phyloP scores from a whole-genome alignment of 163 green algal species.

The Trebouxia gelatinosa region DNA sequence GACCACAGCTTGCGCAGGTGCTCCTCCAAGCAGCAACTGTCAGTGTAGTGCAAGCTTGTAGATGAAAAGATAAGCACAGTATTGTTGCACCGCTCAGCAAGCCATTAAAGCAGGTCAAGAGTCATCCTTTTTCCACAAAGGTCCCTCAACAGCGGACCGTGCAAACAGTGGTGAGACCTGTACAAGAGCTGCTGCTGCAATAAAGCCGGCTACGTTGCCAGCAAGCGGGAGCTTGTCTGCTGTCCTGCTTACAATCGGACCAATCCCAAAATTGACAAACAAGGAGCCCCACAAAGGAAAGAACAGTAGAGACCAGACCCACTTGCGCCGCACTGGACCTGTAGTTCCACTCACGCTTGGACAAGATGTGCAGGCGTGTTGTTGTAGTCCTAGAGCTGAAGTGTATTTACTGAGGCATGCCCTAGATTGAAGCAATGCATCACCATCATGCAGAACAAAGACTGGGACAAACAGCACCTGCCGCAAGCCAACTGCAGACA shows the following conservation, averaged over 20 bases:
- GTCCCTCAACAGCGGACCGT: neutral
- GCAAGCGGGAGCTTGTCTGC: constrained; percentile 56
- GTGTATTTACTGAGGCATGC: too few relatives aligned
- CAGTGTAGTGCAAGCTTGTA: neutral
- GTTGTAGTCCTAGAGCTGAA: too few relatives aligned
- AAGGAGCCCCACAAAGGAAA: constrained; percentile 72
- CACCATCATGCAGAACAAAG: too few relatives aligned
- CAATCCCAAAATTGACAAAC: constrained; percentile 81
- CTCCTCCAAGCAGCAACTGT: neutral
- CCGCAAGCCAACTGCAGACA: too few relatives aligned
- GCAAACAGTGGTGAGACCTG: constrained; percentile 27
- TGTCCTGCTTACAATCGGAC: constrained; percentile 69
- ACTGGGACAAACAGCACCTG: too few relatives aligned
- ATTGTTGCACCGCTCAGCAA: neutral
- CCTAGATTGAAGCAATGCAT: too few relatives aligned
- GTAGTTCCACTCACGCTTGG: too few relatives aligned
- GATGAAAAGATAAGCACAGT: neutral
- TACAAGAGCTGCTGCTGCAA: constrained; percentile 43
- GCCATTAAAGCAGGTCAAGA: neutral
- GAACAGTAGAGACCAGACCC: constrained; percentile 76
- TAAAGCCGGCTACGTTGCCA: constrained; percentile 51
- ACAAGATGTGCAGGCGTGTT: too few relatives aligned
- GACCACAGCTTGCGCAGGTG: neutral
- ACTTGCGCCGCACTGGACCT: constrained; percentile 64
- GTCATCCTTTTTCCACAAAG: constrained; percentile 9